phyloP scores from a whole-genome alignment of 2,329 filamentous ascomycete genomes.

The Dothiorella sarmentorum region DNA sequence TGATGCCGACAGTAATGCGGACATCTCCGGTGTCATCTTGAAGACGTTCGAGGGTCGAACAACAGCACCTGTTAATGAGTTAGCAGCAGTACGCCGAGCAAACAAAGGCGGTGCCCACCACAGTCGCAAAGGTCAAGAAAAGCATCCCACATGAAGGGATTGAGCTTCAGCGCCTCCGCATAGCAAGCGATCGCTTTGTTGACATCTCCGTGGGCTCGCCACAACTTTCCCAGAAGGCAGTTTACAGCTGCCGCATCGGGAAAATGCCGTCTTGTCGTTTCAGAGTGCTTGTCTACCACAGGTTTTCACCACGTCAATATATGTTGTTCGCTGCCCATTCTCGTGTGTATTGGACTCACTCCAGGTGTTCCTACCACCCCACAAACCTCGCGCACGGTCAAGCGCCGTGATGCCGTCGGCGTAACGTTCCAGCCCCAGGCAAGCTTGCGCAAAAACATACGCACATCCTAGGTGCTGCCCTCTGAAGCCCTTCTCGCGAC shows the following conservation, averaged over 20 bases:
- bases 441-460: constrained; percentile 89
- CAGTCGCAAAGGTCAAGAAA: constrained; percentile 85
- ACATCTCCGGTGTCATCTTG: constrained; percentile 65
- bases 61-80: constrained; percentile 60
- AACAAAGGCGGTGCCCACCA: constrained; percentile 37
- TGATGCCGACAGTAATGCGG: constrained; percentile 44
- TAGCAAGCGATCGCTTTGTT: constrained; percentile 83
- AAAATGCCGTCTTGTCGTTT: constrained; percentile 67
- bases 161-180: constrained; percentile 81
- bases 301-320: neutral
- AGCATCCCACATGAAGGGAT: constrained; percentile 98
- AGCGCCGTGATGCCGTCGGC: constrained; percentile 79
- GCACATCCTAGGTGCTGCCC: constrained; percentile 80
- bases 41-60: constrained; percentile 85
- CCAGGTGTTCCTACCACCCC: constrained; percentile 71
- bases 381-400: constrained; percentile 75
- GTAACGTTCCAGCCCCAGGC: constrained; percentile 71
- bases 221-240: constrained; percentile 83
- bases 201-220: constrained; percentile 73
- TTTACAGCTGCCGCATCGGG: constrained; percentile 83
- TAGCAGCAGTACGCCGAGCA: constrained; percentile 2
- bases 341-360: constrained; percentile 54
- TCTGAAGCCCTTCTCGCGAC: constrained; percentile 66
- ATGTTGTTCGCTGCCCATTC: neutral
- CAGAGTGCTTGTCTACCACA: constrained; percentile 63